Conservation (phyloP, 768 basidiomycete species). For the Roridomyces roridus region DNA sequence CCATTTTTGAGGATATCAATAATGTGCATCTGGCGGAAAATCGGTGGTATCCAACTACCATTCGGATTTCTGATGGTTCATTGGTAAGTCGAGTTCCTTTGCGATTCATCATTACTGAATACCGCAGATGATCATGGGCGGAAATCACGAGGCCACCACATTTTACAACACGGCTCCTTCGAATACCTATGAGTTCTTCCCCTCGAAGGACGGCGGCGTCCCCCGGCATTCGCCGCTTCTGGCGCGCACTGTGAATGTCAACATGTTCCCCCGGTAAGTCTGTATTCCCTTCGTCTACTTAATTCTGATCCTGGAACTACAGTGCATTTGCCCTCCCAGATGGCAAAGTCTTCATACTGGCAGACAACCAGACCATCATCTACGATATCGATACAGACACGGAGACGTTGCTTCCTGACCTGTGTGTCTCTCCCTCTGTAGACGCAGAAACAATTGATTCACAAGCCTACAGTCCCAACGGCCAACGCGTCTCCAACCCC, state of each 20-base stretch:
- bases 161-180: slow-evolving; percentile 35
- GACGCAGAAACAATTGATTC: too few relatives aligned
- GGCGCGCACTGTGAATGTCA: slow-evolving; percentile 52
- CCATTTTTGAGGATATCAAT: slow-evolving; percentile 48
- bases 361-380: slow-evolving; percentile 42
- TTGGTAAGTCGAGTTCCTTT: slow-evolving; percentile 27
- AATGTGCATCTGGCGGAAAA: slow-evolving; percentile 56
- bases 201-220: slow-evolving; percentile 42
- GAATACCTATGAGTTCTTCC: slow-evolving; percentile 60
- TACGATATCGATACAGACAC: slow-evolving; percentile 38
- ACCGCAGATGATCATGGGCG: slow-evolving; percentile 17
- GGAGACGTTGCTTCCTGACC: slow-evolving; percentile 11
- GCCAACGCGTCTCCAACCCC: slow-evolving; percentile 59
- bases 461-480: too few relatives aligned
- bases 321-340: slow-evolving; percentile 51
- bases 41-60: slow-evolving; percentile 58
- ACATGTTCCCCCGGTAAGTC: slow-evolving; percentile 54
- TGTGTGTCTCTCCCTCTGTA: slow-evolving; percentile 3
- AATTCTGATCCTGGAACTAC: slow-evolving; percentile 44
- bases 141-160: slow-evolving; percentile 40
- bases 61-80: slow-evolving; percentile 51
- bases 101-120: too few relatives aligned
- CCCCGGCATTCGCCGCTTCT: slow-evolving; percentile 58
- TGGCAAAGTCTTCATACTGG: slow-evolving; percentile 50
- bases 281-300: slow-evolving; percentile 41